Base-by-base conservation (phyloP, 1,139 yeast genomes). In the Saccharomyces hybrid region DNA sequence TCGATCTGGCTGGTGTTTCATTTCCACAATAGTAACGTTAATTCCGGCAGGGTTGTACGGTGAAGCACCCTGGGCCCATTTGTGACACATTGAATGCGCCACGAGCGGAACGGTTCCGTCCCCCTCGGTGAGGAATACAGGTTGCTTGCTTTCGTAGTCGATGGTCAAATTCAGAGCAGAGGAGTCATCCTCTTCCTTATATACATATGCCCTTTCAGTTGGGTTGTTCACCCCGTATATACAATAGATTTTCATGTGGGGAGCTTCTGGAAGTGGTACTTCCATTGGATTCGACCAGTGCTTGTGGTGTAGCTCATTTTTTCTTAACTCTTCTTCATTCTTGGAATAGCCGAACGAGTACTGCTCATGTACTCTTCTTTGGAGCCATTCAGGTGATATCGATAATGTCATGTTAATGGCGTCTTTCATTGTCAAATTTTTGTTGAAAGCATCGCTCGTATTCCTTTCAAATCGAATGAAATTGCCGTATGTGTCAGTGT, bases 191-290 rank as follows among this genome's bases (percentile, higher is more conserved):
- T 82, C 82, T 61, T 88, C 96, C 54, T 81, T 82, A 71, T 93
- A 93, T 47, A 83, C 82, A 70, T 93, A 93, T 0, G 96, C 91
- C 52, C 99, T 78, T 70, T 93, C 99, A 0, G 99, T 91, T 13
- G 96, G 95, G 60, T 89, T 91, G 4, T 97, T 97, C 11, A 90
- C 91, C 2, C 99, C 99, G 65, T 93, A 95, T 68, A 95, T 85
- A 65, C 97, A 89, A 71, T 77, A 93, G 7, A 90, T 76, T 63
- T 88, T 87, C 86, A 95, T 76, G 66, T 88, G 88, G 2, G 99
- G 99, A 0, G 99, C 99, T 66, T 86, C 76, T 1, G 99, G 99
- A 52, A 93, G 77, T 1, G 93, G 80, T 0, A 84, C 97, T 68
- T 93, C 99, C 55, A 95, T 74, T 2, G 99, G 99, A 67, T 93